Evolutionary conservation across 495 filamentous ascomycete genomes (phyloP), one percentile per base, ranked within the genome.

Genomic region (Penicillium silybi): DNA sequence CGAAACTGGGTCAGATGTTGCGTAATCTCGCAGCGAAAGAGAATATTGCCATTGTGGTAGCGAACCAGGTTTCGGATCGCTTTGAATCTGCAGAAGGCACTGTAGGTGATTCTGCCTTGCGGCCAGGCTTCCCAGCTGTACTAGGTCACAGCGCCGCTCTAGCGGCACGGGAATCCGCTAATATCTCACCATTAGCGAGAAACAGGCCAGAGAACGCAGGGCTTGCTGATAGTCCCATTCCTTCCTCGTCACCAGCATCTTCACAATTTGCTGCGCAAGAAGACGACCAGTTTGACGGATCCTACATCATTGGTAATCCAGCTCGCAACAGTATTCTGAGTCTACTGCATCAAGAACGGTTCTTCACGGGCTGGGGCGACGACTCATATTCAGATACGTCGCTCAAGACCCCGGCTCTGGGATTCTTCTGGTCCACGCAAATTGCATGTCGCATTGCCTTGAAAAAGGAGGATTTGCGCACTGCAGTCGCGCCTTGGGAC

Each of bases 1-100:
- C 89, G 8, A 80, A 80, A 39, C 73, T 96, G 4, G 93, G 92
- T n/a, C 77, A 84, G 39, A 70, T 86, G 42, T 71, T 98, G 17
- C 84, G 89, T 32, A 80, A 84, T 18, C 69, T 96, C 2, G 92
- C 93, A 1, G 76, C 78, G 27, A 77, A 75, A 41, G 71, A 93
- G 63, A 72, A 85, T 47, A 72, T 96, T 20, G 91, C 93, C 10
- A 78, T 98, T 25, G 92, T 97, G 3, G 85, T 97, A 1, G 85
- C 92, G 9, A 98, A 98, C 62, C 93, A 98, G 65, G 95, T 98
- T n/a, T 85, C 86, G 4, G 93, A 98, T 71, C 81, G 90, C 6
- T 95, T 98, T 59, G 71, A 75, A 11, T 55, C 59, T 11, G 29
- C 56, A 16, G 56, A 70, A 6, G 47, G 41, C 1, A 44, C 26